phyloP scores from a whole-genome alignment of 1,284 basidiomycete genomes.

The Malassezia slooffiae region DNA sequence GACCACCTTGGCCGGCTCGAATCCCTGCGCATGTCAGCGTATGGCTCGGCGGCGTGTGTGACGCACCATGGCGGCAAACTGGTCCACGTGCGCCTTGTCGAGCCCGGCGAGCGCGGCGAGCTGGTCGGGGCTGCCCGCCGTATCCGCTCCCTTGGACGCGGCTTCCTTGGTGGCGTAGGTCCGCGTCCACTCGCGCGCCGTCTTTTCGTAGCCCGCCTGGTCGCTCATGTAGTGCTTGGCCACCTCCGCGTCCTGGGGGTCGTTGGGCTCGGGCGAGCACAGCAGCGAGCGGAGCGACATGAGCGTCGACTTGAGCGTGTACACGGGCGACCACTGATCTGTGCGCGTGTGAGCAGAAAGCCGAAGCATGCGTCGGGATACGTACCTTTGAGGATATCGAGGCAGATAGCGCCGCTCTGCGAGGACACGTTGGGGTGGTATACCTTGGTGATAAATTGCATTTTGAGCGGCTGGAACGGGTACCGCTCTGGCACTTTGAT shows the following conservation, averaged over 20 bases:
- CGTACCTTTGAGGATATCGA: slow-evolving; percentile 72
- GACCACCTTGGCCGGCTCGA: slow-evolving; percentile 67
- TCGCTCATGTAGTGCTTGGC: slow-evolving; percentile 92
- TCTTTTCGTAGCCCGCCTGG: slow-evolving; percentile 74
- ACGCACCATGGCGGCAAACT: slow-evolving; percentile 47
- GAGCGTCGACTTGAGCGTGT: slow-evolving; percentile 86
- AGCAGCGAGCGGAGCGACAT: slow-evolving; percentile 89
- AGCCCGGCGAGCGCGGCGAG: slow-evolving; percentile 50
- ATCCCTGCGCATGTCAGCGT: slow-evolving; percentile 50
- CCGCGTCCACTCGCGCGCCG: slow-evolving; percentile 72
- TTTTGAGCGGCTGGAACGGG: slow-evolving; percentile 94
- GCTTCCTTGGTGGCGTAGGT: slow-evolving; percentile 33
- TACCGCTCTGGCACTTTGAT: slow-evolving; percentile 84
- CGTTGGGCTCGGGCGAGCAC: slow-evolving; percentile 91
- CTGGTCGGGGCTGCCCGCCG: slow-evolving; percentile 45
- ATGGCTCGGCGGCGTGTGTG: not conserved
- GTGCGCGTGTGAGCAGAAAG: too few species aligned
- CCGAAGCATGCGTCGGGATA: slow-evolving; percentile 49
- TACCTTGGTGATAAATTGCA: slow-evolving; percentile 60
- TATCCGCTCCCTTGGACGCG: slow-evolving; percentile 12
- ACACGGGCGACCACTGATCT: slow-evolving; percentile 47
- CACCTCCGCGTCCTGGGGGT: slow-evolving; percentile 87
- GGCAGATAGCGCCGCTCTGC: slow-evolving; percentile 80
- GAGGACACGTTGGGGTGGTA: slow-evolving; percentile 97
- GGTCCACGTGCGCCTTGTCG: slow-evolving; percentile 48